A percentile compares a stretch with the other conserved stretches of the same genome.
Evolutionary conservation across 2,329 filamentous ascomycete species (phyloP).

Genomic region (Aurifilum marmelostoma): DNA sequence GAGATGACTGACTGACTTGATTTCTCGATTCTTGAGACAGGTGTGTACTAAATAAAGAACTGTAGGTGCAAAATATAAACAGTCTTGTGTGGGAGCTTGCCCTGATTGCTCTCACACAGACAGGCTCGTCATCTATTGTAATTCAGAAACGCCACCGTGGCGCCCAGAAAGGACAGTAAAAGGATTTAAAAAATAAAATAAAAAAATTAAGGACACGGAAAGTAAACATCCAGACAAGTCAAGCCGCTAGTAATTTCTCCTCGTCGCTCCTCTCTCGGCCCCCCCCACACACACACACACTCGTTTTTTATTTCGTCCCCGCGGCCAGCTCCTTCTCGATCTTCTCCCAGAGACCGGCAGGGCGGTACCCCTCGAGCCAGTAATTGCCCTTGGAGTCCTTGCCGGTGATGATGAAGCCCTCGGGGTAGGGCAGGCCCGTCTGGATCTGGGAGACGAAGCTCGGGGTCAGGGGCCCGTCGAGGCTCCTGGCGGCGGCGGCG

Average conservation of each 20-base stretch:
- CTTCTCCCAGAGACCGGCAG: slow-evolving; percentile 34
- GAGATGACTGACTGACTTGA: no score
- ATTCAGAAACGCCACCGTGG: background rate
- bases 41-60: background rate
- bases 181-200: no score
- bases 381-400: slow-evolving; percentile 38
- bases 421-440: slow-evolving; percentile 32
- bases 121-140: background rate
- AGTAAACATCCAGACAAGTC: no score
- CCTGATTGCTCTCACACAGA: background rate
- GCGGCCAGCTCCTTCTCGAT: slow-evolving; percentile 28
- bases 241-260: no score
- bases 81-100: no score
- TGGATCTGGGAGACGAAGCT: slow-evolving; percentile 36
- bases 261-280: no score
- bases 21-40: background rate
- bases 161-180: background rate
- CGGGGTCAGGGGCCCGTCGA: slow-evolving; percentile 19
- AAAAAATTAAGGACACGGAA: no score
- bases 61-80: no score
- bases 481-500: slow-evolving; percentile 28
- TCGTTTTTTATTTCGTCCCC: background rate
- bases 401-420: slow-evolving; percentile 37
- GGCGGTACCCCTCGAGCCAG: slow-evolving; percentile 36
- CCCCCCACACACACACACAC: no score